phyloP scores from a whole-genome alignment of 1,284 basidiomycete species.

The Ustilago cynodontis region DNA sequence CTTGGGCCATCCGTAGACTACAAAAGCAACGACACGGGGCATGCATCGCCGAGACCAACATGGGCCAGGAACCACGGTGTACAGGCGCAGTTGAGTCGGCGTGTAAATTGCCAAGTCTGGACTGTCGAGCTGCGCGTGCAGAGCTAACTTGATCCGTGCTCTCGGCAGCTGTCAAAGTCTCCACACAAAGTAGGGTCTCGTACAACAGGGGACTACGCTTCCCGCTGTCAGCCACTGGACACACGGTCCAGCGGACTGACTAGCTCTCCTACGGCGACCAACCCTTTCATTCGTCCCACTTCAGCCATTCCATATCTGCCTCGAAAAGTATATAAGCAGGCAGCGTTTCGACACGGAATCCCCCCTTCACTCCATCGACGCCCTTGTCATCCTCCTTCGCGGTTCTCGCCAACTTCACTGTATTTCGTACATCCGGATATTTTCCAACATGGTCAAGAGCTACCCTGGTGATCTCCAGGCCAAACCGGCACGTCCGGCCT shows the following conservation, averaged over 20 bases:
- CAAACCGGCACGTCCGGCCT: constrained; percentile 29
- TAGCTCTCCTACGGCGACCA: no score
- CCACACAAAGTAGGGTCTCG: background rate
- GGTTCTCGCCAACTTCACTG: background rate
- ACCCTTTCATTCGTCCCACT: no score
- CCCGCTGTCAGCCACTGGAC: background rate
- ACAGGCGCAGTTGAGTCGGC: background rate
- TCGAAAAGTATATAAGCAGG: background rate
- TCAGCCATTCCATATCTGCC: background rate
- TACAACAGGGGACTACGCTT: no score
- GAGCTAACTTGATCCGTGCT: background rate
- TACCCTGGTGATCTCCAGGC: constrained; percentile 28
- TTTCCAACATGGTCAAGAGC: constrained; percentile 15
- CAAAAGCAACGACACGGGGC: background rate
- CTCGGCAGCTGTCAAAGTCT: background rate
- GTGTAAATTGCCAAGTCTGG: background rate
- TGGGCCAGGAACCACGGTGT: constrained; percentile 14
- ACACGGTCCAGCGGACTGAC: background rate
- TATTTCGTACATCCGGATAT: background rate
- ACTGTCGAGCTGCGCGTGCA: background rate
- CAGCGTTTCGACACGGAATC: background rate
- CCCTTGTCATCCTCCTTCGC: background rate
- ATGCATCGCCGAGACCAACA: background rate
- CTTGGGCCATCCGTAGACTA: background rate
- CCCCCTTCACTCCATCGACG: background rate